These are phyloP conservation scores for Saitozyma podzolica DNA, from an alignment of 768 basidiomycete species.

Conservation along the genomic window DNA sequence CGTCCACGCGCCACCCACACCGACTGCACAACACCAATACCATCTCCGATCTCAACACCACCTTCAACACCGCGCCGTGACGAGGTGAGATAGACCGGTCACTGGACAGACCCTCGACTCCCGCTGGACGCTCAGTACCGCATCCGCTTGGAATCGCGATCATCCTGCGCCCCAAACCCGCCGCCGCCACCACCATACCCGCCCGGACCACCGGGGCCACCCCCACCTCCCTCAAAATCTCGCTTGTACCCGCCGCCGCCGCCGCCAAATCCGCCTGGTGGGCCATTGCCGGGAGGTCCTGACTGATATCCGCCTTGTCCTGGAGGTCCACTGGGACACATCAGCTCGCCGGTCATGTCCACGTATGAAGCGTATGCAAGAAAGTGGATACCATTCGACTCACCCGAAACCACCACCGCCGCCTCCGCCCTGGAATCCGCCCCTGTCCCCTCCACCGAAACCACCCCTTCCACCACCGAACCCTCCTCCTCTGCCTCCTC, in stretches of 20 bases:
- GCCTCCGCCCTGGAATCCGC: slow-evolving; percentile 54
- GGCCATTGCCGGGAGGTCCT: slow-evolving; percentile 10
- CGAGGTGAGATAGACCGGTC: too few species aligned
- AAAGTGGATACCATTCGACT: slow-evolving; percentile 1
- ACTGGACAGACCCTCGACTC: too few species aligned
- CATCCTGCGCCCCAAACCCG: slow-evolving; percentile 26
- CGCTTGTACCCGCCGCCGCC: slow-evolving; percentile 41
- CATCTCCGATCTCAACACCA: not conserved
- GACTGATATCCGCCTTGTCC: not conserved
- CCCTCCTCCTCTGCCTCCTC: slow-evolving; percentile 17
- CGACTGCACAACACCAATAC: not conserved
- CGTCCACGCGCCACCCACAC: not conserved
- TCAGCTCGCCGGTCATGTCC: too few species aligned
- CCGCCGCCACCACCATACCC: slow-evolving; percentile 19
- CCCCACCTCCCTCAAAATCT: slow-evolving; percentile 29
- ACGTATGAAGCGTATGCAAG: slow-evolving; percentile 15
- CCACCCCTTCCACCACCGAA: slow-evolving; percentile 13
- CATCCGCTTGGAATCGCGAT: slow-evolving; percentile 43
- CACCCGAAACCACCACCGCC: slow-evolving; percentile 9
- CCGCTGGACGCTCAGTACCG: slow-evolving; percentile 25
- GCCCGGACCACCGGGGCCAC: slow-evolving; percentile 14
- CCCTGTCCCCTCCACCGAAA: slow-evolving; percentile 54
- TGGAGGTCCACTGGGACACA: too few species aligned
- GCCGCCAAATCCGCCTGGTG: slow-evolving; percentile 24
- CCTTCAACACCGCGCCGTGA: not conserved